Evolutionary conservation across 2,329 filamentous ascomycete genomes (phyloP), one percentile per base, ranked within the genome.

Genomic region (Penicillium sp.): DNA sequence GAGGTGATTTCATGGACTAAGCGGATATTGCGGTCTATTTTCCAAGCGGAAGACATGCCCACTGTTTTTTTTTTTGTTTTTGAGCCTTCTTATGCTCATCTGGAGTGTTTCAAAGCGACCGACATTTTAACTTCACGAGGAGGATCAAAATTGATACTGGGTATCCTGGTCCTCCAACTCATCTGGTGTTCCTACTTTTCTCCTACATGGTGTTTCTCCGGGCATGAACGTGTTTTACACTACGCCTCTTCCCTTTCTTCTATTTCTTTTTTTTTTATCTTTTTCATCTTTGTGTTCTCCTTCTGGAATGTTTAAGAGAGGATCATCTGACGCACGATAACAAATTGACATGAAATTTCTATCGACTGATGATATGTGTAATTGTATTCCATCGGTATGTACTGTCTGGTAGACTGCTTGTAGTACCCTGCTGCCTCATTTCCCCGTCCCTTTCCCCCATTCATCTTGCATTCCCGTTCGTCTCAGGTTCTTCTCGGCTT

Each of bases 1-100:
- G 96, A 77, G 94, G 93, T 42, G 94, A 99, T 68, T 97, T 99
- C 67, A 96, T 97, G 91, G 92, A 96, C 69, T 96, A 80, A 62
- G 16, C 16, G 8, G 16, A 16, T 4, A 16, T 7, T 4, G 23
- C 8, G 6, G 31, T 50, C 28, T 51, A 18, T 44, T 7, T 38
- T 29, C 18, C 21, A 36, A 21, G 47, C 28, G 18, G 31, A 36
- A 42, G 28, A 21, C 24, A 24, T 48, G 36, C 16, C 26, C 21
- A n/a, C 26, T 33, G 6, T 53, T 41, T 50, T 24, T 50, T 45
- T 48, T 42, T 50, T n/a, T n/a, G n/a, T n/a, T n/a, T n/a, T n/a
- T n/a, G n/a, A n/a, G 24, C 23, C 47, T 45, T 51, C 42, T 31
- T 45, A 34, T 10, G 29, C 28, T 21, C 10, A 28, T 42, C 28